phyloP scores from a whole-genome alignment of 495 filamentous ascomycete genomes.

The Xylaria intraflava region DNA sequence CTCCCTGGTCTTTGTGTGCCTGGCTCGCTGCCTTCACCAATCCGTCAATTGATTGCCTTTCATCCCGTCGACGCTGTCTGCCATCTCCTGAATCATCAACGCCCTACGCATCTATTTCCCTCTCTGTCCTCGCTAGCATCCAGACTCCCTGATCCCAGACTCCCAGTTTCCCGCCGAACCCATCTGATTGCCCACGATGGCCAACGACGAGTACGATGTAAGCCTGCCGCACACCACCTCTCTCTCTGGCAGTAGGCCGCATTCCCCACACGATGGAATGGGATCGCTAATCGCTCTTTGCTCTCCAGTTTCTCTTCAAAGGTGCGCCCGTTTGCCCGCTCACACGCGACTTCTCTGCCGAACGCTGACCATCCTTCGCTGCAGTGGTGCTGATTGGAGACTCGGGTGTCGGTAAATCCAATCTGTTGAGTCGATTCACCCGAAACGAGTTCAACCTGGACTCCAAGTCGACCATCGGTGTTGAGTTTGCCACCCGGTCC shows the following conservation, averaged over 20 bases:
- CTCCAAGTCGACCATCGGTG: conserved; percentile 99
- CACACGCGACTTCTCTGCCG: conserved; percentile 8
- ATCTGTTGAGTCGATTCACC: conserved; percentile 98
- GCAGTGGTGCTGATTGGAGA: conserved; percentile 97
- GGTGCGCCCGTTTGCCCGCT: conserved; percentile 44
- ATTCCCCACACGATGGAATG: conserved; percentile 4
- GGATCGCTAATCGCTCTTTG: conserved; percentile 16
- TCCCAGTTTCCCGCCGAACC: not conserved
- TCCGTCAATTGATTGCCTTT: not conserved
- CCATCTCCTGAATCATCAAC: conserved; percentile 2
- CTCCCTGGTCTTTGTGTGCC: conserved; percentile 11
- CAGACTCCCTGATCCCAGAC: not conserved
- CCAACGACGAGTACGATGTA: conserved; percentile 99
- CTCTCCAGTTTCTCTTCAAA: conserved; percentile 95
- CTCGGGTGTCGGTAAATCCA: conserved; percentile 99
- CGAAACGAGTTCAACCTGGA: conserved; percentile 99
- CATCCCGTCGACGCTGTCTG: conserved; percentile 5
- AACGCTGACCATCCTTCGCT: conserved; percentile 31
- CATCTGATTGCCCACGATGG: conserved; percentile 55
- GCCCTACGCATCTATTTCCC: not conserved
- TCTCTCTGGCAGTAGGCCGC: not conserved
- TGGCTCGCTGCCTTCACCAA: not conserved
- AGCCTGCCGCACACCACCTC: conserved; percentile 34
- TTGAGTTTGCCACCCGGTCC: conserved; percentile 97
- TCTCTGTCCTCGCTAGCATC: not conserved